These are phyloP conservation scores for Blastobotrys mokoenaii DNA, from an alignment of 805 yeast species.

Conservation along the genomic window DNA sequence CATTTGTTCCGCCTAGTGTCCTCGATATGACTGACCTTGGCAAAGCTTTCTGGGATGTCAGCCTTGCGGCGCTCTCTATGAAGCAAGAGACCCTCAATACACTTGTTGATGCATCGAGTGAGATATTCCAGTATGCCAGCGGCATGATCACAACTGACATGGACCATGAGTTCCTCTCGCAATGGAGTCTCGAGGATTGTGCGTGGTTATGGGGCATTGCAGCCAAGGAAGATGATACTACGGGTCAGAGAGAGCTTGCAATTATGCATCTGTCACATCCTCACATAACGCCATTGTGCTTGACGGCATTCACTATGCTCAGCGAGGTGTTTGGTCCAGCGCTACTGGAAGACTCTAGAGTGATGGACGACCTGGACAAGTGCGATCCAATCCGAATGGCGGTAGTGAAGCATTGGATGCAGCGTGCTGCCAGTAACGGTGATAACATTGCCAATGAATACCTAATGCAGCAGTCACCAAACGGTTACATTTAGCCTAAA, in stretches of 20 bases:
- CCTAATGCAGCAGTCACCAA: conserved; percentile 12
- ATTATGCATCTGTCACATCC: conserved; percentile 25
- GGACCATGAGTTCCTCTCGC: conserved; percentile 13
- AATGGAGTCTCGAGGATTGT: conserved; percentile 19
- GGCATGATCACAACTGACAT: conserved; percentile 10
- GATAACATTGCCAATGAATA: conserved; percentile 24
- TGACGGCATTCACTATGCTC: conserved; percentile 19
- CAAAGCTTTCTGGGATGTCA: conserved; percentile 31
- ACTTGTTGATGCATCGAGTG: conserved; percentile 18
- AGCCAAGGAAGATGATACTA: conserved; percentile 22
- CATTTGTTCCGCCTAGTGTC: conserved; percentile 24
- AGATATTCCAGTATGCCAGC: conserved; percentile 19
- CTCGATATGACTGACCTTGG: conserved; percentile 25
- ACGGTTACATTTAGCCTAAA: too few relatives aligned
- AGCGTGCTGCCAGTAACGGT: conserved; percentile 19
- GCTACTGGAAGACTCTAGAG: conserved; percentile 13
- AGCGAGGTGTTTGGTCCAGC: conserved; percentile 17
- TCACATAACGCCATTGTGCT: conserved; percentile 17
- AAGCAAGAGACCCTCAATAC: conserved; percentile 20
- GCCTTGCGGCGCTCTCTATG: conserved; percentile 26
- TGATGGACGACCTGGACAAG: conserved; percentile 19
- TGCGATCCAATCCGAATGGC: conserved; percentile 25
- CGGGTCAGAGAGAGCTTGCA: conserved; percentile 23
- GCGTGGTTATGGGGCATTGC: conserved; percentile 24
- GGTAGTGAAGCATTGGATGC: conserved; percentile 24